Base-by-base conservation (phyloP, 176 grass and related monocot genomes). In the Elaeis guineensis region DNA sequence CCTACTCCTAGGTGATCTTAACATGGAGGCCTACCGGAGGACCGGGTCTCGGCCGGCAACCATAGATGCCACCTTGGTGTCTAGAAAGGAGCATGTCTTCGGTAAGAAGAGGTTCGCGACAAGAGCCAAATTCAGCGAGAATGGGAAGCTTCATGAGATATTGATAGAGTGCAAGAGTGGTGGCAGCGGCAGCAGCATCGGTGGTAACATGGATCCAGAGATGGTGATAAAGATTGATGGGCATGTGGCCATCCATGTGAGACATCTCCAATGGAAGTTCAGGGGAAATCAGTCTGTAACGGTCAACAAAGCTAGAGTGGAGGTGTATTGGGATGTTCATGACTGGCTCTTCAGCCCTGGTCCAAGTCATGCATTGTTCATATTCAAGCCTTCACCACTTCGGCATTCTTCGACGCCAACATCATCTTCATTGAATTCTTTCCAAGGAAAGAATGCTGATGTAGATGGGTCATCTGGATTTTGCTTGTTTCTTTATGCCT, bases 261-360 rank as follows among this genome's bases (percentile, higher is more conserved):
- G 80, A 82, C 89, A 95, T 20, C 81, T 95, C 35, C 89, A 95
- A 26, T 95, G 85, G 89, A 95, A 95, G 75, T 95, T 95, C 55
- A 4, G 89, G 49, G 85, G 89, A 3, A 95, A 95, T 61, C 85
- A 95, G 19, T 85, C 85, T 0, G 68, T 95, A 0, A 95, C 89
- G 0, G 83, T 95, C 17, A 81, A 81, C 39, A 63, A 77, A 24
- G 81, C 89, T 4, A 85, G 83, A 57, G 82, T 95, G 61, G 89
- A 95, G 72, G 81, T 90, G 3, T 95, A 86, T 57, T 95, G 90
- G 90, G 86, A 95, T 64, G 90, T 95, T 3, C 86, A 90, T 49
- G 86, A 82, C 73, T 95, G 90, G 90, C 63, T 95, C 55, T 95
- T 95, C 74, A 80, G 83, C 83, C 66, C 83, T 20, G 86, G 90